Evolutionary conservation across 2,329 filamentous ascomycete species (phyloP), one percentile per base, ranked within the genome.

Genomic region (Diaporthe ilicicola): DNA sequence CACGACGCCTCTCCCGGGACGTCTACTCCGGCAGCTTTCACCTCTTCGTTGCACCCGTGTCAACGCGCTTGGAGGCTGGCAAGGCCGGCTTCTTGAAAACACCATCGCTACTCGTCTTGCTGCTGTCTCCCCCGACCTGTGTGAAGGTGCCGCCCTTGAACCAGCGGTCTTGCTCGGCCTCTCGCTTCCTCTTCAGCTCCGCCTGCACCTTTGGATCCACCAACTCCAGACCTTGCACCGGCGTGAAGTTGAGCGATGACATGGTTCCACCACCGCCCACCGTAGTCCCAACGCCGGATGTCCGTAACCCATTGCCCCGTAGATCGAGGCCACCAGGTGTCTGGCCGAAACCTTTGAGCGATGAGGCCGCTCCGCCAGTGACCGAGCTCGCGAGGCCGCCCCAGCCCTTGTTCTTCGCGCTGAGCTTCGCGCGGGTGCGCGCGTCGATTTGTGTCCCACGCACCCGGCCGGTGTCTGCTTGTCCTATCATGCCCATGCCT

Each of bases 141-240:
- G 96, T 98, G 78, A 99, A 99, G 0, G 94, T 95, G n/a, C 96
- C 96, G 56, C 94, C 93, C 82, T 96, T 97, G 85, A 99, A 99
- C 92, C 94, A 99, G 46, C 94, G 87, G 79, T 98, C 95, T 79
- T 97, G 94, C 74, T 98, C 96, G 0, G 94, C 95, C 80, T 97
- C 97, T 74, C 94, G 87, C 85, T 98, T 98, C 76, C 94, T 89
- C 78, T 89, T 94, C 80, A 97, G 88, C 83, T 98, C 94, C 9
- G 94, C 93, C 76, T 94, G 91, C 70, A 93, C 90, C 84, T 96
- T 97, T 27, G 96, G 96, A 80, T 98, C 95, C 8, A 98, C 95
- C 15, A 99, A 88, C 84, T 99, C 95, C 48, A 99, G 86, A 2
- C 96, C 96, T 79, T 98, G 96, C 19, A 97, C 94, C 1, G 95